Conservation (phyloP, 768 basidiomycete species). For the Crepidotus variabilis region DNA sequence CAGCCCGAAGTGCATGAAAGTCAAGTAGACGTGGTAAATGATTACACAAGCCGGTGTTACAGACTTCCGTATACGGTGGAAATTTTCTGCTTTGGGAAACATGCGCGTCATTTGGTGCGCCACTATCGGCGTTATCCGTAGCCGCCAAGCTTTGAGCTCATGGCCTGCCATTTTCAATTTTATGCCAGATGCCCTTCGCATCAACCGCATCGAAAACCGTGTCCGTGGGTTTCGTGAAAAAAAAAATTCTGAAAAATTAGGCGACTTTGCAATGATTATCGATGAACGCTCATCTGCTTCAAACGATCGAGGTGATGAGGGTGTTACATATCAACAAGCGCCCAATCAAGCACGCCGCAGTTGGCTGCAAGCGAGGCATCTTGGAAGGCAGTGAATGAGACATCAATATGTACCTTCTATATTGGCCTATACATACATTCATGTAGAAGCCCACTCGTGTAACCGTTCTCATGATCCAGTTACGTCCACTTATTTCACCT, state of each 20-base stretch:
- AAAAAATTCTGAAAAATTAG: neutral
- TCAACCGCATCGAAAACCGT: neutral
- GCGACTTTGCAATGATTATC: neutral
- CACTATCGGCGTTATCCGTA: neutral
- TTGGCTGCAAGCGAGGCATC: neutral
- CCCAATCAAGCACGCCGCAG: neutral
- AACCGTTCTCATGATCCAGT: neutral
- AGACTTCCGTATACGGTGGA: neutral
- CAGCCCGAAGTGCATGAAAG: neutral
- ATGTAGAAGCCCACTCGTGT: too few species aligned
- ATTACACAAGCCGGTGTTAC: slow-evolving; percentile 5
- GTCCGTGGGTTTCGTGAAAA: neutral
- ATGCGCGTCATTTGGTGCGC: neutral
- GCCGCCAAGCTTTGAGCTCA: neutral
- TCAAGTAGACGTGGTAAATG: neutral
- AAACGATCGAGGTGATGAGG: neutral
- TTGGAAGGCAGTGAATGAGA: neutral
- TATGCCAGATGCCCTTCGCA: neutral
- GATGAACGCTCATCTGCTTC: neutral
- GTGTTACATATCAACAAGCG: neutral
- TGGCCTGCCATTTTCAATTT: neutral
- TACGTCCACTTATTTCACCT: neutral
- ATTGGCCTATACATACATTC: neutral
- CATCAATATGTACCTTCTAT: neutral
- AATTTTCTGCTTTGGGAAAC: neutral